Base-by-base conservation (phyloP, 768 basidiomycete genomes). In the Trametes coccinea region DNA sequence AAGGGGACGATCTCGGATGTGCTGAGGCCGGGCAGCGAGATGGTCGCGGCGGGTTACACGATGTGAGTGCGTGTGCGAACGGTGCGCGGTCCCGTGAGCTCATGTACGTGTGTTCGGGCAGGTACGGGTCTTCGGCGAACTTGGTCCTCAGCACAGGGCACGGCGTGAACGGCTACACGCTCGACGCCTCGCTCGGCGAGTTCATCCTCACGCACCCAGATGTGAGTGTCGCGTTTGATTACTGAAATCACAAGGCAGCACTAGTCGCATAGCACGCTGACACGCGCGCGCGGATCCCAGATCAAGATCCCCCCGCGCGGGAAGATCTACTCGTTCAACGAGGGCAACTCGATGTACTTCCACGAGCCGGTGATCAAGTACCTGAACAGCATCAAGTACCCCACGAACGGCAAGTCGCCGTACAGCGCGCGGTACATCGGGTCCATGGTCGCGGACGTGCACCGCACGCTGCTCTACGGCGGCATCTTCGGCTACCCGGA, bases 241-340 rank as follows among this genome's bases (percentile, higher is more conserved):
- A 10, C 62, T 37, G 40, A n/a, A n/a, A 17, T 16, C 37, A 47
- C 9, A 0, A n/a, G 46, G n/a, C 11, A 13, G 27, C 45, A 22
- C 22, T 22, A 22, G 22, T 22, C 22, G 22, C 22, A 22, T 0
- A 22, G 22, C 22, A 22, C 22, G 22, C 22, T 30, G 14, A 34
- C 29, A 9, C 16, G n/a, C 56, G 16, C 10, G 14, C 17, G 39
- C 22, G 22, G 22, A 33, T 17, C 27, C 34, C 70, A 92, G 90
- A 99, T 99, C 76, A 84, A 86, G 76, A 93, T 99, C 66, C 97
- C 97, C 6, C 66, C 86, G 9, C 88, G 97, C 52, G 97, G 97
- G 67, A 98, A 98, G 79, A 99, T 99, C 72, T 99, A 99, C 79
- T 98, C 95, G 3, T 96, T 98, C 83, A 99, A 99, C 74, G 97